These are phyloP conservation scores for Pyrenophora graminea DNA, from an alignment of 2,329 filamentous ascomycete species.

Conservation along the genomic window DNA sequence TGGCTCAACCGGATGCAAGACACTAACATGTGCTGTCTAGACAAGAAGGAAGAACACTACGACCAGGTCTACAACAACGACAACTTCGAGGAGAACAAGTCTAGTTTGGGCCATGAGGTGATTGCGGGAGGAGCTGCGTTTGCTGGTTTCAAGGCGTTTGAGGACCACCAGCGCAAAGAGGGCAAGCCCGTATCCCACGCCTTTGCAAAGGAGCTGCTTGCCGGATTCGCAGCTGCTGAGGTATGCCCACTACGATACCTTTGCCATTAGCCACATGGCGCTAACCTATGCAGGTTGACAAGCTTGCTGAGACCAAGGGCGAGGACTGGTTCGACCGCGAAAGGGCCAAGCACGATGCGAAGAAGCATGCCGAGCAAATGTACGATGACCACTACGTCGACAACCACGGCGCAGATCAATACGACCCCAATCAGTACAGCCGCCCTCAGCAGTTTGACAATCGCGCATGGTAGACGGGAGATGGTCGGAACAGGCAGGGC, in stretches of 20 bases:
- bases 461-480: slow-evolving; percentile 30
- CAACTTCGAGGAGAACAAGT: slow-evolving; percentile 58
- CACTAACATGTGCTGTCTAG: slow-evolving; percentile 38
- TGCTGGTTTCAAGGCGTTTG: slow-evolving; percentile 77
- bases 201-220: slow-evolving; percentile 78
- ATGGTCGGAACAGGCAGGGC: background rate
- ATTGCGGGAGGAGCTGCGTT: slow-evolving; percentile 77
- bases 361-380: slow-evolving; percentile 50
- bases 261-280: too few relatives aligned
- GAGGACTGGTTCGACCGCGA: slow-evolving; percentile 55
- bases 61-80: slow-evolving; percentile 58
- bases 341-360: slow-evolving; percentile 53
- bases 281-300: slow-evolving; percentile 54
- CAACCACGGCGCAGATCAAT: slow-evolving; percentile 49
- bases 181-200: slow-evolving; percentile 72
- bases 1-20: background rate
- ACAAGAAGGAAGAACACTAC: slow-evolving; percentile 59
- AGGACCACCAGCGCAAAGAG: slow-evolving; percentile 72
- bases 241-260: slow-evolving; percentile 43
- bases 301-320: slow-evolving; percentile 65
- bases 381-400: slow-evolving; percentile 56
- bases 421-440: slow-evolving; percentile 51
- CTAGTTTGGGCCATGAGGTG: slow-evolving; percentile 71
- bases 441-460: slow-evolving; percentile 40
- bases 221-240: slow-evolving; percentile 72